A percentile compares a stretch with the other conserved stretches of the same genome.
phyloP scores from a whole-genome alignment of 768 basidiomycete species.

The Boletus fagicola region DNA sequence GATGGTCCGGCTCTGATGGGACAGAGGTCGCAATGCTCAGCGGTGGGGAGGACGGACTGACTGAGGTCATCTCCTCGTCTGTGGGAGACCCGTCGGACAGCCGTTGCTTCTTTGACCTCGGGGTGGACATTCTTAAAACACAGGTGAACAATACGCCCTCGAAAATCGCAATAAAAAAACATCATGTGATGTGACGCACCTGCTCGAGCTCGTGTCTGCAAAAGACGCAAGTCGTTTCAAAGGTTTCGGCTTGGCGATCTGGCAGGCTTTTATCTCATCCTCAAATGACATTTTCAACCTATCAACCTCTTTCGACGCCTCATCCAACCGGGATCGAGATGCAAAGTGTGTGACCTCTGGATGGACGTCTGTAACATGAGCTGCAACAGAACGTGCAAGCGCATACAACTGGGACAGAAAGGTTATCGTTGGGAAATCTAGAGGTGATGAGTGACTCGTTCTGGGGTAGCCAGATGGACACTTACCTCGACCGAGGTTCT shows the following conservation, averaged over 20 bases:
- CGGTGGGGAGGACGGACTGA: conserved; percentile 39
- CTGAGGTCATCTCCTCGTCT: conserved; percentile 33
- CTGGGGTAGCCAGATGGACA: neutral
- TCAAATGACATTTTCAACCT: conserved; percentile 34
- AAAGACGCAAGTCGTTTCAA: conserved; percentile 48
- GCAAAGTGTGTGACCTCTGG: conserved; percentile 9
- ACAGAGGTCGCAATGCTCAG: conserved; percentile 47
- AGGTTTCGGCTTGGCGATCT: conserved; percentile 43
- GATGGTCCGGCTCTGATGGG: conserved; percentile 31
- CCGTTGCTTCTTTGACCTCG: conserved; percentile 43
- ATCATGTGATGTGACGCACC: conserved; percentile 32
- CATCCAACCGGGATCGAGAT: conserved; percentile 21
- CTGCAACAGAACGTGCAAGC: conserved; percentile 37
- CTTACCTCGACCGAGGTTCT: conserved; percentile 28
- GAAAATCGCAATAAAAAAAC: neutral
- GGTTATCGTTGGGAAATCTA: conserved; percentile 38
- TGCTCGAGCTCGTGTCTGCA: conserved; percentile 37
- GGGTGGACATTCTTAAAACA: conserved; percentile 24
- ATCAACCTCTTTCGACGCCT: conserved; percentile 35
- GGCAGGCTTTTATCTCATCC: conserved; percentile 37
- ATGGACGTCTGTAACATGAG: conserved; percentile 13
- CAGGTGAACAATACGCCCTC: neutral
- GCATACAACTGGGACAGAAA: conserved; percentile 51
- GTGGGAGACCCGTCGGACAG: conserved; percentile 35
- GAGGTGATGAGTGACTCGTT: neutral